Evolutionary conservation across 345 rosid genomes (phyloP).

Genomic region (Aquilaria sinensis): DNA sequence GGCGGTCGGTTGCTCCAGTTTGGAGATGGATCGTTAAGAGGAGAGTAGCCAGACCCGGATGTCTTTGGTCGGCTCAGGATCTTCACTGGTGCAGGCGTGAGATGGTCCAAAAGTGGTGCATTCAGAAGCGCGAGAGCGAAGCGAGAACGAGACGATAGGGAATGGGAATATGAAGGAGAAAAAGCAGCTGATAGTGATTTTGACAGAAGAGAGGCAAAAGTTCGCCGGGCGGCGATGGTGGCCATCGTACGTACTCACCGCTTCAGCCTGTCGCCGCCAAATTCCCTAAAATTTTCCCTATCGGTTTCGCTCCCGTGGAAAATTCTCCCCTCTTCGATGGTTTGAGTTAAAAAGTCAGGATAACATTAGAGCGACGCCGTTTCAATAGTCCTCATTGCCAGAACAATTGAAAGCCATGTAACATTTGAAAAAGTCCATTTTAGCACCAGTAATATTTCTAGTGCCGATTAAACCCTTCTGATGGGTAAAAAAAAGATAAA

Average conservation of each 20-base stretch:
- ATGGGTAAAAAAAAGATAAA: too few species aligned
- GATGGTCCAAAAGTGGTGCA: conserved; percentile 19
- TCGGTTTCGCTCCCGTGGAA: too few species aligned
- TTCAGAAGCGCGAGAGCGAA: conserved; percentile 32
- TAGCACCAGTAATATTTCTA: too few species aligned
- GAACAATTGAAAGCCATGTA: too few species aligned
- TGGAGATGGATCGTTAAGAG: conserved; percentile 84
- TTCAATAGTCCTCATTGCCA: too few species aligned
- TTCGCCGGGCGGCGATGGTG: conserved; percentile 42
- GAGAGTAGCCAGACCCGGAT: conserved; percentile 76
- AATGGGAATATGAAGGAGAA: conserved; percentile 22
- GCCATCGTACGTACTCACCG: conserved; percentile 41
- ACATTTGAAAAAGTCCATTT: too few species aligned
- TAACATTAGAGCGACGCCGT: too few species aligned
- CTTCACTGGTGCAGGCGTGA: conserved; percentile 23
- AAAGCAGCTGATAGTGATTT: conserved; percentile 32
- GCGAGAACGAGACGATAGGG: conserved; percentile 44
- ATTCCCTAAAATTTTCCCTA: too few species aligned
- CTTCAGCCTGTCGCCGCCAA: too few species aligned
- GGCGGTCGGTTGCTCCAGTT: conserved; percentile 96
- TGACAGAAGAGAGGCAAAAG: conserved; percentile 27
- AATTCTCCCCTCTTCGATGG: too few species aligned
- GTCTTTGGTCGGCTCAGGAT: conserved; percentile 47
- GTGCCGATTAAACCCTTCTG: too few species aligned
- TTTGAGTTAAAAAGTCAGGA: too few species aligned